phyloP scores from a whole-genome alignment of 1,139 yeast genomes.

The Waltiozyma sp. region DNA sequence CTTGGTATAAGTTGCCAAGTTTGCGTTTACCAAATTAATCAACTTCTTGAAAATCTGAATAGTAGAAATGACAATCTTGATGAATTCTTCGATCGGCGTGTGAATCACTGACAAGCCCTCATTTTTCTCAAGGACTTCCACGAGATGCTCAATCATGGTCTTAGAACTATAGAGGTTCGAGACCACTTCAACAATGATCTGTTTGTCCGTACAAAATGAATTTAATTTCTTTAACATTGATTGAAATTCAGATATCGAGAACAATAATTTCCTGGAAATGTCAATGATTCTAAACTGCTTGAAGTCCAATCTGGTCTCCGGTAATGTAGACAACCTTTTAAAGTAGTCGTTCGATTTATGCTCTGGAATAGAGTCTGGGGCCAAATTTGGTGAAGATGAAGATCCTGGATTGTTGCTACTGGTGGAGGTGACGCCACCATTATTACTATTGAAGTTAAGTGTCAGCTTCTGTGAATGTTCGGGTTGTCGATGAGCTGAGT shows the following conservation, averaged over 20 bases:
- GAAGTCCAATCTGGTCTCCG: constrained; percentile 29
- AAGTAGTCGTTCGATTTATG: constrained; percentile 58
- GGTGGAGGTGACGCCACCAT: too few relatives aligned
- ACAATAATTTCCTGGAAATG: constrained; percentile 45
- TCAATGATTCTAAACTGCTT: constrained; percentile 26
- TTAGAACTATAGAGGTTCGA: constrained; percentile 45
- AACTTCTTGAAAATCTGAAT: constrained; percentile 38
- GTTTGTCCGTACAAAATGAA: constrained; percentile 56
- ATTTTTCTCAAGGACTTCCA: constrained; percentile 46
- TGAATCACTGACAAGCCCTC: constrained; percentile 28
- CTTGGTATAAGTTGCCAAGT: constrained; percentile 36
- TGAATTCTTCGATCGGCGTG: constrained; percentile 23
- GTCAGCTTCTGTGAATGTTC: neutral
- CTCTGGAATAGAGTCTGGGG: constrained; percentile 20
- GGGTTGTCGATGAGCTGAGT: neutral
- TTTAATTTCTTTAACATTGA: constrained; percentile 57
- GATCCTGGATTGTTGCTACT: neutral
- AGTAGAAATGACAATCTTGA: constrained; percentile 27
- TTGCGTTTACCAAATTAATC: constrained; percentile 36
- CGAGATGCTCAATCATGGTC: constrained; percentile 46
- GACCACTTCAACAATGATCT: constrained; percentile 47
- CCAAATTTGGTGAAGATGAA: neutral
- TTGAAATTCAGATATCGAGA: constrained; percentile 60
- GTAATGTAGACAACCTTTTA: constrained; percentile 57
- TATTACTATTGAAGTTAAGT: neutral